These are phyloP conservation scores for Tritrichomonas musculus DNA, from an alignment of 208 protist species.

Conservation along the genomic window DNA sequence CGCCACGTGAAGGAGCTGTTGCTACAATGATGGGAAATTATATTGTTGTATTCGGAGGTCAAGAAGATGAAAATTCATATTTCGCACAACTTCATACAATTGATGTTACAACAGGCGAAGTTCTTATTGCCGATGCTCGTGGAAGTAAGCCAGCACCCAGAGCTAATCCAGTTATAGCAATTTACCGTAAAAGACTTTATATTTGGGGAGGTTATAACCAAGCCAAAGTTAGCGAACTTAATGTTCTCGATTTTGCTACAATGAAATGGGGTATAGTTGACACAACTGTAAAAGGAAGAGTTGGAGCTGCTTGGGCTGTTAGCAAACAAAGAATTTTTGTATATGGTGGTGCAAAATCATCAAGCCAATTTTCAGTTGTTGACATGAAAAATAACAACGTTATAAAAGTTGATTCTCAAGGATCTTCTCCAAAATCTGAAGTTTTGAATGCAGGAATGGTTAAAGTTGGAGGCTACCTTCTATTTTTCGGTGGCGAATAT, in stretches of 20 bases:
- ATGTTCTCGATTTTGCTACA: neutral
- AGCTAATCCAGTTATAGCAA: neutral
- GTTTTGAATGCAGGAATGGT: neutral
- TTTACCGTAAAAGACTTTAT: neutral
- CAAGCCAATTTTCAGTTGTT: neutral
- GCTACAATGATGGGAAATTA: neutral
- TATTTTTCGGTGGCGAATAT: neutral
- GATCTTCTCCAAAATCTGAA: neutral
- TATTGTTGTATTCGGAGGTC: neutral
- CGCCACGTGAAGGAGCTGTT: neutral
- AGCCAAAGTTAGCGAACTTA: neutral
- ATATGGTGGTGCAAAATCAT: neutral
- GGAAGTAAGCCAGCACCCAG: neutral
- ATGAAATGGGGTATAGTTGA: neutral
- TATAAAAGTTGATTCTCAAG: too few relatives aligned
- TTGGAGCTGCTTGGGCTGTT: neutral
- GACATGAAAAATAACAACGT: neutral
- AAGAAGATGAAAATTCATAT: neutral
- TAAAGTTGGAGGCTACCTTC: neutral
- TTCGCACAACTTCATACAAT: neutral
- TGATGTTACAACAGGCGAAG: neutral
- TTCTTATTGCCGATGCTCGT: neutral
- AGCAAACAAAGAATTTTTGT: neutral
- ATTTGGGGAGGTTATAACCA: neutral
- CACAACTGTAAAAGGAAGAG: neutral